phyloP scores from a whole-genome alignment of 208 protist species.

The Trypanosoma theileri region DNA sequence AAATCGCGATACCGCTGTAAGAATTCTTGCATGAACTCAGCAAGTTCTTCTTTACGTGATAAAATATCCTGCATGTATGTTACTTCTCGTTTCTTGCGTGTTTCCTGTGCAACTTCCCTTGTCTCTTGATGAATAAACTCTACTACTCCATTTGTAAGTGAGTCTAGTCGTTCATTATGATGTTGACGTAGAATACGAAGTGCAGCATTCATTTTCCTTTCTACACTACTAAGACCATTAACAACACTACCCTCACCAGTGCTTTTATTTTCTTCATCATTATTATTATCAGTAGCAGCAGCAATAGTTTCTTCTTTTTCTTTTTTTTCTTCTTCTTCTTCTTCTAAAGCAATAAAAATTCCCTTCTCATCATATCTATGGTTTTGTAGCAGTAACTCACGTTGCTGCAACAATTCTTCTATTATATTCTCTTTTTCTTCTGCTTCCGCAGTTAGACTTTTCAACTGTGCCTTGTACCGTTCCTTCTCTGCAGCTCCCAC shows the following conservation, averaged over 20 bases:
- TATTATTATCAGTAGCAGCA: conserved; percentile 5
- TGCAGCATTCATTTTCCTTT: conserved; percentile 25
- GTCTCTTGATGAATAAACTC: conserved; percentile 57
- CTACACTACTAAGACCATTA: conserved; percentile 5
- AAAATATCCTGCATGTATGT: conserved; percentile 47
- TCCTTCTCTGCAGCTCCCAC: conserved; percentile 36
- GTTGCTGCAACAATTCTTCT: conserved; percentile 20
- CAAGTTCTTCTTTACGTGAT: conserved; percentile 38
- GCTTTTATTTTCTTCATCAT: neutral
- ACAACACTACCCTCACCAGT: neutral
- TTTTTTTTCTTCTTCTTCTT: conserved; percentile 5
- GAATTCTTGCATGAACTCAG: conserved; percentile 39
- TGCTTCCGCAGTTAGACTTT: neutral
- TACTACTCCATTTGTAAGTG: conserved; percentile 44
- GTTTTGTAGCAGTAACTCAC: conserved; percentile 24
- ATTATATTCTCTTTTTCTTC: conserved; percentile 13
- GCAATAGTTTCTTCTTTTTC: neutral
- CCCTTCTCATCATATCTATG: conserved; percentile 30
- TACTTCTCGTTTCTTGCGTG: conserved; percentile 36
- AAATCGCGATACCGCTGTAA: conserved; percentile 46
- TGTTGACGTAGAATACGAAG: conserved; percentile 40
- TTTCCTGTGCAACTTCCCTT: conserved; percentile 39
- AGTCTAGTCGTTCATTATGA: conserved; percentile 35
- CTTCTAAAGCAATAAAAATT: conserved; percentile 20
- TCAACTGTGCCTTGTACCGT: conserved; percentile 38